Conservation (phyloP, 1,139 yeast species). For the Protomyces inouyei region DNA sequence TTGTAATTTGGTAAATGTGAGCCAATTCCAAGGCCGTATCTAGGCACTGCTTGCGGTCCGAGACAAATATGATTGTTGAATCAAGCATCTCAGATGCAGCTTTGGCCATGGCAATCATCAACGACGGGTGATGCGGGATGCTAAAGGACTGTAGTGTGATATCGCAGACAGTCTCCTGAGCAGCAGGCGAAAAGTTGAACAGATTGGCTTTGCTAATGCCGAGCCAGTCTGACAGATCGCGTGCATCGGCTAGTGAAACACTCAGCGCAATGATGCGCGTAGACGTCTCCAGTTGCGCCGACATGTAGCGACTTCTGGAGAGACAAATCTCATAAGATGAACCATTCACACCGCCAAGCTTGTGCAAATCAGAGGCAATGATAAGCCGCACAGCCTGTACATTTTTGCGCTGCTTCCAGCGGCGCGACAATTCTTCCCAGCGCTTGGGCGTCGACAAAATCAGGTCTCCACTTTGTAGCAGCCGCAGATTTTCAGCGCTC, state of each 20-base stretch:
- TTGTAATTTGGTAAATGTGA: constrained; percentile 27
- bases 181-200: constrained; percentile 65
- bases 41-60: constrained; percentile 53
- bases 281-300: constrained; percentile 53
- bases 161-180: constrained; percentile 53
- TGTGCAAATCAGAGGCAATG: constrained; percentile 73
- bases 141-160: constrained; percentile 55
- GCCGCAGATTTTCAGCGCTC: constrained; percentile 49
- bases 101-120: constrained; percentile 50
- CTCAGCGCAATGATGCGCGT: constrained; percentile 64
- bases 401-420: constrained; percentile 75
- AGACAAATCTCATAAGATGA: constrained; percentile 62
- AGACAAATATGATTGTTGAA: constrained; percentile 51
- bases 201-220: constrained; percentile 58
- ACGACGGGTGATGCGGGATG: constrained; percentile 48
- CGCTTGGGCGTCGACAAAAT: constrained; percentile 75
- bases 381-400: constrained; percentile 63
- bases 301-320: constrained; percentile 65
- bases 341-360: constrained; percentile 56
- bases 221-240: constrained; percentile 82
- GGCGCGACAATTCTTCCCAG: constrained; percentile 64
- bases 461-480: constrained; percentile 57
- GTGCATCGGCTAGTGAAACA: constrained; percentile 65
- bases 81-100: constrained; percentile 45
- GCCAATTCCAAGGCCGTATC: constrained; percentile 51